Evolutionary conservation across 805 yeast genomes (phyloP), one percentile per base, ranked within the genome.

Genomic region (Yamadazyma olivae): DNA sequence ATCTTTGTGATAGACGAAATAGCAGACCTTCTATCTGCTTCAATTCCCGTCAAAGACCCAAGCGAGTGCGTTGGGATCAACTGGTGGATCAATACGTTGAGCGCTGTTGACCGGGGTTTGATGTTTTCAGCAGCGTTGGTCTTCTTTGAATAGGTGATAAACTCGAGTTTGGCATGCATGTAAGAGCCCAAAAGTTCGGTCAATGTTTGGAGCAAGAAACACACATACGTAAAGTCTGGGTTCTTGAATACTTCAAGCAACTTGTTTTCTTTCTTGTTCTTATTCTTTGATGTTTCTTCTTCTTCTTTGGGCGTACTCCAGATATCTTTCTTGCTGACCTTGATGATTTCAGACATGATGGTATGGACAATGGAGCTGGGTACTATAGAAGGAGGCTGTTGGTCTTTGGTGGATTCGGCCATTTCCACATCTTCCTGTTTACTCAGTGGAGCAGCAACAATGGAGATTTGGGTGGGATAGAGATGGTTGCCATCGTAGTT

Each of bases 111-210:
- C 19, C 91, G 70, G 2, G 95, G 95, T 49, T 81, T 86, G 12
- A 70, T 61, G 2, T 61, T 51, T 10, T 64, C 75, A 1, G 43
- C 39, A 9, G 13, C 15, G 23, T 36, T 50, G 35, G 50, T 36
- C 53, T 80, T 79, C 65, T 80, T 82, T 2, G 91, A 79, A 47
- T 77, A 90, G 0, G 91, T 80, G 38, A 89, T 61, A 49, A 90
- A 83, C 49, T 89, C 96, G 33, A 84, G 70, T 54, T 90, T 90
- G 33, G 89, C 77, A 43, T 80, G 81, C 43, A 81, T 83, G 54
- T 89, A 90, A 2, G 96, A 84, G 2, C 81, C 75, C 6, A 90
- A 57, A 6, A 88, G 59, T 46, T 90, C 97, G 0, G 80, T 71
- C 26, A 89, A 57, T 0, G 77, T 60, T 45, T 80, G 85, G 26